Conservation (phyloP, 129 eudicot species). For the Artemisia annua region DNA sequence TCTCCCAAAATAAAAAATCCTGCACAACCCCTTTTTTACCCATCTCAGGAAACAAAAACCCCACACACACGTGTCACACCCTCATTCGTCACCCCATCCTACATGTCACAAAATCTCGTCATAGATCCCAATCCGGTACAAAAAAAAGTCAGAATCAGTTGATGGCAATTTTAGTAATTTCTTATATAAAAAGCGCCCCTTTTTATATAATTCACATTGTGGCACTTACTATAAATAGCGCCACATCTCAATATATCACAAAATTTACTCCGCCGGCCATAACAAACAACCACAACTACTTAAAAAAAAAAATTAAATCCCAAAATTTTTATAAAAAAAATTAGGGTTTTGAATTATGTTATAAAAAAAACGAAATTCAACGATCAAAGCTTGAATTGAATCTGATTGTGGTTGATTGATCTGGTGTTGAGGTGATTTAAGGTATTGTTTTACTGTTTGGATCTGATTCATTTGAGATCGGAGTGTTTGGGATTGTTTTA, state of each 20-base stretch:
- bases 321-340: not conserved
- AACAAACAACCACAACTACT: not conserved
- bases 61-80: not conserved
- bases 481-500: constrained; percentile 11
- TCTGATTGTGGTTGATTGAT: constrained; percentile 31
- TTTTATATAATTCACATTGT: not conserved
- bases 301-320: not conserved
- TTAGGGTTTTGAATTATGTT: constrained; percentile 13
- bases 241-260: constrained; percentile 2
- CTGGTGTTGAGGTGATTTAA: constrained; percentile 13
- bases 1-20: too few relatives aligned
- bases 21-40: not conserved
- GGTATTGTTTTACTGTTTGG: constrained; percentile 36
- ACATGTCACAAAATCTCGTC: constrained; percentile 41
- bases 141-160: constrained; percentile 33
- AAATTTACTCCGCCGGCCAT: constrained; percentile 61
- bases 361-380: not conserved
- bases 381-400: constrained; percentile 12
- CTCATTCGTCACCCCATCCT: constrained; percentile 15
- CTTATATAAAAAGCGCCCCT: constrained; percentile 23
- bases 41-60: not conserved
- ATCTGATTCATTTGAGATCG: constrained; percentile 20
- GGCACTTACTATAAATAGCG: constrained; percentile 10
- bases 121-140: constrained; percentile 34
- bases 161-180: constrained; percentile 45